Base-by-base conservation (phyloP, 371 early-diverging fungal genomes). In the Nematocida sp. region DNA sequence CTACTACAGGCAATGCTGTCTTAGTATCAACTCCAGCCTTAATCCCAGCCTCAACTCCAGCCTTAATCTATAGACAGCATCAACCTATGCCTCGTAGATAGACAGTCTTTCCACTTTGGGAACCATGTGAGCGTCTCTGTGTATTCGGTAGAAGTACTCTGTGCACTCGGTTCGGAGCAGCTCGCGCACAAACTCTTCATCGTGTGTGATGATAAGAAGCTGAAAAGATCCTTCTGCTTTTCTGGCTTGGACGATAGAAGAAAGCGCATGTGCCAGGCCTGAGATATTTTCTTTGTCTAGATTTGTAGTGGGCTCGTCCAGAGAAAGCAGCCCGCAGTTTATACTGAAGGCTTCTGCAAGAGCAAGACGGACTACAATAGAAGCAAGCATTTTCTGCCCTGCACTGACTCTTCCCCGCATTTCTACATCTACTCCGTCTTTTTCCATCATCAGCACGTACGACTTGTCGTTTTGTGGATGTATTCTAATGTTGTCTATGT, bases 231-330 rank as follows among this genome's bases (percentile, higher is more conserved):
- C 78, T 79, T 94, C 92, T 41, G 64, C 48, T 46, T 67, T 66
- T 37, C 87, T 84, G 1, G 92, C 87, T n/a, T 83, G 88, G 29
- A 88, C 89, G 78, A 23, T 49, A 1, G 57, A 41, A 8, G 83
- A 86, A 17, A 99, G 81, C 25, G 89, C 89, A 29, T 84, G 83
- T 0, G 98, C 98, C 64, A 99, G 84, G 60, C 89, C 89, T 64
- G 88, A 86, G 48, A 95, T 89, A 79, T 97, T 96, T 4, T 86
- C 91, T 45, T 87, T 85, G 82, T 99, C 99, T 21, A 99, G 83
- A 81, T 98, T 98, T 0, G 99, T 97, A 0, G 99, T 98, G 0
- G 99, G 99, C 78, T 98, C 99, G 82, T 99, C 98, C 52, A 99
- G 83, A 0, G 96, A 91, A 49, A 99, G 81, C n/a, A 96, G 87